A percentile compares a stretch with the other conserved stretches of the same genome.
phyloP scores from a whole-genome alignment of 1,139 yeast species.

The Blastobotrys buckinghamii region DNA sequence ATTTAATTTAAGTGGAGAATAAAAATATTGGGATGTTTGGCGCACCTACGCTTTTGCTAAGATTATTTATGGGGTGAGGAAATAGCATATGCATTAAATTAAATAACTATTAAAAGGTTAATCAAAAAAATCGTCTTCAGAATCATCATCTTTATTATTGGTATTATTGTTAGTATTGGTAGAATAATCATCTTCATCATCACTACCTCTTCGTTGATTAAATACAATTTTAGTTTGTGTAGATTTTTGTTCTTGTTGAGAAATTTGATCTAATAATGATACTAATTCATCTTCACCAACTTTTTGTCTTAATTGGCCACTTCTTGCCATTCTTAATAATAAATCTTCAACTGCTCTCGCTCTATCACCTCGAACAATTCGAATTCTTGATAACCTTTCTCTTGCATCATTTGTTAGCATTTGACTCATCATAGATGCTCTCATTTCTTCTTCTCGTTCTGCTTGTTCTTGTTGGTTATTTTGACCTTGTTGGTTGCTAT shows the following conservation, averaged over 20 bases:
- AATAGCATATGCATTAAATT: neutral
- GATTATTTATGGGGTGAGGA: too few relatives aligned
- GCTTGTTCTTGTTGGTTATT: slow-evolving; percentile 6
- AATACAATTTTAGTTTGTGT: slow-evolving; percentile 51
- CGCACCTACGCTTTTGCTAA: too few relatives aligned
- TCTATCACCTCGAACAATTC: slow-evolving; percentile 86
- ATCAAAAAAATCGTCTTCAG: slow-evolving; percentile 35
- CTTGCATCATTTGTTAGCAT: slow-evolving; percentile 76
- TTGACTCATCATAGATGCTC: slow-evolving; percentile 48
- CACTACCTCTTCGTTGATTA: slow-evolving; percentile 24
- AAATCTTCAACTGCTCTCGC: slow-evolving; percentile 85
- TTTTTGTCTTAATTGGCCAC: slow-evolving; percentile 72
- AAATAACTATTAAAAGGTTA: slow-evolving; percentile 13
- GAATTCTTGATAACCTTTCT: slow-evolving; percentile 79
- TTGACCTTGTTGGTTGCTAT: slow-evolving; percentile 5
- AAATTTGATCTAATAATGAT: slow-evolving; percentile 72
- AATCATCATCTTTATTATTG: slow-evolving; percentile 20
- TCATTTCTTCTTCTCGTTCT: slow-evolving; percentile 31
- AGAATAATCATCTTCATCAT: slow-evolving; percentile 17
- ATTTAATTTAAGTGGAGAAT: too few relatives aligned
- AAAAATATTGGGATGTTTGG: too few relatives aligned
- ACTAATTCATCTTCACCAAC: slow-evolving; percentile 77
- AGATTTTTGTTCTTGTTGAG: slow-evolving; percentile 66
- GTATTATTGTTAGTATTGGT: neutral
- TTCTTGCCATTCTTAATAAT: slow-evolving; percentile 62